Base-by-base conservation (phyloP, 306 rosid genomes). In the Cucurbita maxima region DNA sequence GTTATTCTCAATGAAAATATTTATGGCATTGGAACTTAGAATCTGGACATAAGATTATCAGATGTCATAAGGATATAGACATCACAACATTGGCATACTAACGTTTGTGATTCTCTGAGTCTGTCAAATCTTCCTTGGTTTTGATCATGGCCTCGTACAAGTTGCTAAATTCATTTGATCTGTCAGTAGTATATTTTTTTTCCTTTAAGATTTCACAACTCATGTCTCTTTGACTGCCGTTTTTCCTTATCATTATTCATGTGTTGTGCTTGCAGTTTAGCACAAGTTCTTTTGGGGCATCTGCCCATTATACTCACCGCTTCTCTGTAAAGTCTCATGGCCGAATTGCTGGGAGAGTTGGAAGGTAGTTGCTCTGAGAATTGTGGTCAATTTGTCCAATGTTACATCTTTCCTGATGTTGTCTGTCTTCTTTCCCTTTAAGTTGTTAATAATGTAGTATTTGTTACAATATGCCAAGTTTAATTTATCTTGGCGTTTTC, bases 291-390 rank as follows among this genome's bases (percentile, higher is more conserved):
- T 89, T 91, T 82, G 89, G 81, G 63, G 88, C 87, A 71, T n/a
- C 90, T 63, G 92, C 83, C 76, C 86, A 80, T 77, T 94, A 85
- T 79, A 89, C 84, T 56, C 92, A 85, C 64, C 85, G 80, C 37
- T 85, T 94, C 81, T 94, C 99, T 44, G 77, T 90, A 61, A 94
- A 89, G 77, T 94, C 99, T 56, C 97, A 85, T 84, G 95, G 97
- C 58, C 87, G 94, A 73, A 71, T 94, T 69, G 83, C 75, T 9
- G 99, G 97, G 58, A 91, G 83, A 85, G 52, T 94, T 72, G 99
- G 99, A 82, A 94, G 99, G 99, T 94, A 84, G 76, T 60, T 37
- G 52, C 50, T 71, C 7, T 74, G 55, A 66, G 66, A 72, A 72
- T 75, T 30, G 11, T 75, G 34, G 44, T 61, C 34, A 75, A 34